These are phyloP conservation scores for Globisporangium megalacanthum DNA, from an alignment of 352 stramenopile genomes.

Conservation along the genomic window DNA sequence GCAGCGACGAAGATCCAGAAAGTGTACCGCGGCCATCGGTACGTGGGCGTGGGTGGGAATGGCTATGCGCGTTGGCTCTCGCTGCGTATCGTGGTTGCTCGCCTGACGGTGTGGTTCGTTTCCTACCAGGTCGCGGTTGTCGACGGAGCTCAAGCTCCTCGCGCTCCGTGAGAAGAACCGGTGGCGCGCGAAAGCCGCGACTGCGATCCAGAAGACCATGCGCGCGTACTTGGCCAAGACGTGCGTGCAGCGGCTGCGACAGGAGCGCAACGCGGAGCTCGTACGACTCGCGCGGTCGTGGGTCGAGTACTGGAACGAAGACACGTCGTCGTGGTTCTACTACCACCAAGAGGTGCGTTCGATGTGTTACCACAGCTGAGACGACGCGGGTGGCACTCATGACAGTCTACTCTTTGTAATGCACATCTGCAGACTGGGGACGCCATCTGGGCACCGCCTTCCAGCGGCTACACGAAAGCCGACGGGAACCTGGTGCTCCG, in stretches of 20 bases:
- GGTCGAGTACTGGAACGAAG: conserved; percentile 78
- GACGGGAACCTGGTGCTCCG: conserved; percentile 65
- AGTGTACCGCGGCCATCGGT: conserved; percentile 70
- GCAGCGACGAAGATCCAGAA: conserved; percentile 58
- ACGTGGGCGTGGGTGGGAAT: neutral
- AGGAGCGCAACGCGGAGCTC: conserved; percentile 29
- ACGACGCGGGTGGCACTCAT: neutral
- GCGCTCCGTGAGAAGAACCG: conserved; percentile 55
- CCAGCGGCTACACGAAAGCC: conserved; percentile 63
- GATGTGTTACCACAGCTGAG: neutral
- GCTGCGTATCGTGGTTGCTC: neutral
- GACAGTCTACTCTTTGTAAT: too few relatives aligned
- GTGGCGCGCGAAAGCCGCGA: conserved; percentile 42
- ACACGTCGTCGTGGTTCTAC: conserved; percentile 70
- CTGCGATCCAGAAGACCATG: conserved; percentile 58
- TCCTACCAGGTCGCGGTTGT: conserved; percentile 34
- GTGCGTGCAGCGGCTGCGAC: conserved; percentile 23
- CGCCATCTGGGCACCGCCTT: conserved; percentile 57
- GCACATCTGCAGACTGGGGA: conserved; percentile 41
- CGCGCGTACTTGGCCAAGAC: conserved; percentile 42
- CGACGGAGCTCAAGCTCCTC: conserved; percentile 62
- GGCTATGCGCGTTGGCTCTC: neutral
- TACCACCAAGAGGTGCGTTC: conserved; percentile 51
- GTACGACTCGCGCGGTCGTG: conserved; percentile 44
- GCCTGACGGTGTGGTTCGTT: neutral